Evolutionary conservation across 2,329 filamentous ascomycete species (phyloP).

Genomic region (Paraphaeosphaeria minitans): DNA sequence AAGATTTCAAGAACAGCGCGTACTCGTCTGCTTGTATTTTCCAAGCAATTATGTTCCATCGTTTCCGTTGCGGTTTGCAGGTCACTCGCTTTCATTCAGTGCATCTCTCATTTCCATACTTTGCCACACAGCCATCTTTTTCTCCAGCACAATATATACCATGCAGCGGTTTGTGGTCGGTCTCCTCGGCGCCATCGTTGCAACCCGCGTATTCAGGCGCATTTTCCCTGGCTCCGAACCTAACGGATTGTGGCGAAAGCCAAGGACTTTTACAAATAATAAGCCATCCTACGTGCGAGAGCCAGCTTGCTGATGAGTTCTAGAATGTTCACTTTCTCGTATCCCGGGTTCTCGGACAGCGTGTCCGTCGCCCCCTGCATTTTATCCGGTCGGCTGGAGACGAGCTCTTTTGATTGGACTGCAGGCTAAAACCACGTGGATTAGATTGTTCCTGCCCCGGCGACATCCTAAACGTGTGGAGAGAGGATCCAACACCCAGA

Average conservation of each 20-base stretch:
- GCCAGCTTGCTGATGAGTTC: neutral
- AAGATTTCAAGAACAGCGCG: neutral
- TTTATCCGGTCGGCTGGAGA: slow-evolving; percentile 11
- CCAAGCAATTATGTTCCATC: slow-evolving; percentile 2
- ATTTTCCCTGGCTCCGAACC: neutral
- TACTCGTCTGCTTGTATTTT: neutral
- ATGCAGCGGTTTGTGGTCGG: slow-evolving; percentile 7
- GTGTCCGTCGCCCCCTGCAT: neutral
- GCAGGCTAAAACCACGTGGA: slow-evolving; percentile 9
- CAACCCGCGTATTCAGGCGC: neutral
- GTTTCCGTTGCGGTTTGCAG: slow-evolving; percentile 2
- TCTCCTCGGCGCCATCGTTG: slow-evolving; percentile 4
- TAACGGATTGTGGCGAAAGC: neutral
- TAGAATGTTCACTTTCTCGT: slow-evolving; percentile 1
- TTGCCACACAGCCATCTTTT: neutral
- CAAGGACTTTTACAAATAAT: neutral
- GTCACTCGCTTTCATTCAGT: slow-evolving; percentile 5
- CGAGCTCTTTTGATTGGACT: slow-evolving; percentile 2
- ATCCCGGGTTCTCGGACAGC: slow-evolving; percentile 7
- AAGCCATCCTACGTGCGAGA: neutral
- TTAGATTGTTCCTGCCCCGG: slow-evolving; percentile 7
- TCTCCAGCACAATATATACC: neutral
- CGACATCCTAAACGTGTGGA: slow-evolving; percentile 6
- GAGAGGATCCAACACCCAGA: slow-evolving; percentile 4
- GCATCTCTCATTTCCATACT: neutral